Conservation (phyloP, 306 rosid genomes). For the Cyclanthera cordifolia region DNA sequence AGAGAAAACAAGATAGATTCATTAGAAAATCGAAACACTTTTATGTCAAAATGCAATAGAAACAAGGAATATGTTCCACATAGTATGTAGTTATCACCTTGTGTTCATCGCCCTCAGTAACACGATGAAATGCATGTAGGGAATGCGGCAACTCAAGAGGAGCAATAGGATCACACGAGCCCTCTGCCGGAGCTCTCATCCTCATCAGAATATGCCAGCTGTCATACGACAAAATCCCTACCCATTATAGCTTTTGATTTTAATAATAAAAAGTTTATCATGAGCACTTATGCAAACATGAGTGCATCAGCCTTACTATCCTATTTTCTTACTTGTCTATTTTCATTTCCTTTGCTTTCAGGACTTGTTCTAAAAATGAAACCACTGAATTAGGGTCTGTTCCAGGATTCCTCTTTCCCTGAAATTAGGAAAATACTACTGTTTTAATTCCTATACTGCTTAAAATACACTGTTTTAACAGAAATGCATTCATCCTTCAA, state of each 20-base stretch:
- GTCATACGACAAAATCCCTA: conserved; percentile 24
- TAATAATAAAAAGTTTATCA: background rate
- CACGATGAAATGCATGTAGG: conserved; percentile 78
- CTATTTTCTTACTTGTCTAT: conserved; percentile 59
- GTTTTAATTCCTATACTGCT: background rate
- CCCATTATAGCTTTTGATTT: conserved; percentile 4
- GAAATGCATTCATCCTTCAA: background rate
- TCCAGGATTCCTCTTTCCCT: conserved; percentile 97
- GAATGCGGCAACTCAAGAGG: conserved; percentile 97
- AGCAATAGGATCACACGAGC: conserved; percentile 71
- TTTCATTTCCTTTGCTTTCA: conserved; percentile 75
- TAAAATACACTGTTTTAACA: background rate
- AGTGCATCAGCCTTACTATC: background rate
- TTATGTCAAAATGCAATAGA: background rate
- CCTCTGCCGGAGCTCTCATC: conserved; percentile 71
- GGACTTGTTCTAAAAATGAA: conserved; percentile 56
- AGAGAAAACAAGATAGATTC: background rate
- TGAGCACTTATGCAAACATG: background rate
- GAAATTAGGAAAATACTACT: conserved; percentile 14
- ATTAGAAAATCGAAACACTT: background rate
- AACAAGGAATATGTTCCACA: background rate
- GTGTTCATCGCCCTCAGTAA: conserved; percentile 57
- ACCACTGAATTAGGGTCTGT: conserved; percentile 52
- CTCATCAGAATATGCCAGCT: conserved; percentile 97
- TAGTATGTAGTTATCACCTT: conserved; percentile 31